These are phyloP conservation scores for Teratosphaeriaceae sp. DNA, from an alignment of 2,329 filamentous ascomycete genomes.

Conservation along the genomic window DNA sequence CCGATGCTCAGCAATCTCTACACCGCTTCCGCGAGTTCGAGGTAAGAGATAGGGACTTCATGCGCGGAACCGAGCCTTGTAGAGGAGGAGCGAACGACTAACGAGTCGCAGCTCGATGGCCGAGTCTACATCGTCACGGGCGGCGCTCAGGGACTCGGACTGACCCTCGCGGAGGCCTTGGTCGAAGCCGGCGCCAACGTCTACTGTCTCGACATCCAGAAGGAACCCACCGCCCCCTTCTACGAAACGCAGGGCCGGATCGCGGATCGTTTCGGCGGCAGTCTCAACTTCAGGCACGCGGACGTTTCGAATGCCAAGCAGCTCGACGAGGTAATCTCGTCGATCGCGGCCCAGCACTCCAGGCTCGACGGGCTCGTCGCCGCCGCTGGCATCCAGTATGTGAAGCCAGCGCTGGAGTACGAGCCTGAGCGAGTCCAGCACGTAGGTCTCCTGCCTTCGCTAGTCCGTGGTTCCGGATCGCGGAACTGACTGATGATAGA, in stretches of 20 bases:
- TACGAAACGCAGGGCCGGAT: slow-evolving; percentile 32
- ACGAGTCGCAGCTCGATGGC: slow-evolving; percentile 12
- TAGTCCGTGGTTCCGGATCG: no score
- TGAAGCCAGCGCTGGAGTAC: slow-evolving; percentile 25
- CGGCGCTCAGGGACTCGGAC: slow-evolving; percentile 20
- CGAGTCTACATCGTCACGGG: slow-evolving; percentile 21
- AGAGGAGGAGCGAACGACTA: no score
- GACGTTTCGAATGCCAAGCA: slow-evolving; percentile 38
- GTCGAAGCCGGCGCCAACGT: slow-evolving; percentile 44
- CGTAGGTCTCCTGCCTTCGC: slow-evolving; percentile 6
- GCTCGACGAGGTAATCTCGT: slow-evolving; percentile 18
- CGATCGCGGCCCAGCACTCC: slow-evolving; percentile 23
- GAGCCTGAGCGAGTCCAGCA: slow-evolving; percentile 26
- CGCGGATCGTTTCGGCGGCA: slow-evolving; percentile 31
- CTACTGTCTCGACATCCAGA: slow-evolving; percentile 42
- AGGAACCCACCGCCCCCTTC: slow-evolving; percentile 40
- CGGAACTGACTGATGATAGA: slow-evolving; percentile 23
- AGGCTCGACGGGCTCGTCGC: slow-evolving; percentile 27
- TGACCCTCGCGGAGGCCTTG: slow-evolving; percentile 40
- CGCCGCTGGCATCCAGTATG: slow-evolving; percentile 26
- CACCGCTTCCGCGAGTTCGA: slow-evolving; percentile 19
- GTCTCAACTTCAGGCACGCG: slow-evolving; percentile 40
- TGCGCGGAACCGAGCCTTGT: no score
- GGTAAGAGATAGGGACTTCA: no score
- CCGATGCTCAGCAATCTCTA: slow-evolving; percentile 3